phyloP scores from a whole-genome alignment of 208 protist genomes.

The Lotmaria passim region DNA sequence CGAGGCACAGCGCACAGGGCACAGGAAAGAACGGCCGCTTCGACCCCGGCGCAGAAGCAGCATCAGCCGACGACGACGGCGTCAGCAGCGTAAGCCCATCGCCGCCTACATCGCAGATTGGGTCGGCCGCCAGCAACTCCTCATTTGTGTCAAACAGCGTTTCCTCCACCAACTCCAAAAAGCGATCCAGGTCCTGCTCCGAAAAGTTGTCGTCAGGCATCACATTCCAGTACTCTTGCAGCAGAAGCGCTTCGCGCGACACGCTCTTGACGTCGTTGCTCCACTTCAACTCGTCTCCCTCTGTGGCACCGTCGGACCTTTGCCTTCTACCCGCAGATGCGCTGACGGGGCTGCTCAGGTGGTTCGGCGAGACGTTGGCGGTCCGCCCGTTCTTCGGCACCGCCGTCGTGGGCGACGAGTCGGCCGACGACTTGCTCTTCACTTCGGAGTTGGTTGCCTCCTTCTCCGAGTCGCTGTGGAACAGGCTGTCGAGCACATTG shows the following conservation, averaged over 20 bases:
- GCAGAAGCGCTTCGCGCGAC: constrained; percentile 9
- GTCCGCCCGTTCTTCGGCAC: neutral
- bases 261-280: constrained; percentile 1
- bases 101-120: constrained; percentile 16
- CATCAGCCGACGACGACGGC: neutral
- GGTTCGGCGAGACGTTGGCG: neutral
- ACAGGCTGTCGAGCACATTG: constrained; percentile 41
- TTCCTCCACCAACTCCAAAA: constrained; percentile 65
- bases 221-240: constrained; percentile 50
- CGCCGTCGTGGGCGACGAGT: neutral
- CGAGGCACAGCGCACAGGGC: constrained; percentile 83
- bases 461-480: constrained; percentile 8
- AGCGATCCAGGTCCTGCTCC: constrained; percentile 74
- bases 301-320: neutral
- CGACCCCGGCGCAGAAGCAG: neutral
- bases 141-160: constrained; percentile 63
- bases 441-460: neutral
- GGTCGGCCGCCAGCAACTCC: constrained; percentile 52
- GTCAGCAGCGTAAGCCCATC: neutral
- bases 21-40: constrained; percentile 54
- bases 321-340: neutral
- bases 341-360: neutral
- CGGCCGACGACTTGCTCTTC: constrained; percentile 4
- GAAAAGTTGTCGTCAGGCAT: constrained; percentile 72
- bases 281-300: constrained; percentile 2